Base-by-base conservation (phyloP, 1,139 yeast genomes). In the Pichia sp. region DNA sequence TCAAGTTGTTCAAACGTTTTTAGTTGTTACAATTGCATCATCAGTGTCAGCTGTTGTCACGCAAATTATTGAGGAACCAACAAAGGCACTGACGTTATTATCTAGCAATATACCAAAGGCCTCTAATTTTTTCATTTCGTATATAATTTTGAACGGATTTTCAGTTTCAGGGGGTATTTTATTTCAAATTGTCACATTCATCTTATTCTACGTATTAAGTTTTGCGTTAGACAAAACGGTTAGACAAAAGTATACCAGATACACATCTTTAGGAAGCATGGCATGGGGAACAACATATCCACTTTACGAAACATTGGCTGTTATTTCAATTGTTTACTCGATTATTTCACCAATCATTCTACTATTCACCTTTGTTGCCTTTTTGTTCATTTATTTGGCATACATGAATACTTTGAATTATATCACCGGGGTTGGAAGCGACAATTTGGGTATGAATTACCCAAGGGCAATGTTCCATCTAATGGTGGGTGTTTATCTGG, bases 21-120 rank as follows among this genome's bases (percentile, higher is more conserved):
- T 89, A 40, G 94, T 89, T 38, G 89, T 89, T 3, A 85, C 96
- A 0, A 77, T 89, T 38, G 86, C 94, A 59, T 83, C 95, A 0
- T 89, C 96, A 34, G 68, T 86, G 11, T 78, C 87, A 0, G 80
- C 81, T 4, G 76, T 88, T 0, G 66, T 84, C 40, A 80, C 80
- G 53, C 82, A 79, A 53, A 68, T 85, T 3, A 68, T 87, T 7
- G 80, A 79, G 49, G 80, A 80, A 52, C 96, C 96, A 3, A 77
- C 82, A 0, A 78, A 85, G 1, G 77, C 85, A 9, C 88, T 95
- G 1, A 70, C 79, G 5, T 65, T 86, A 46, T 66, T 87, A 42
- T 95, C 95, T 0, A 71, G 76, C 7, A 85, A 86, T 58, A 68
- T 87, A 41, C 95, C 96, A 0, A 85, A 83, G 59, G 82, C 94